phyloP scores from a whole-genome alignment of 2,329 filamentous ascomycete genomes.

The Purpureocillium lavendulum region DNA sequence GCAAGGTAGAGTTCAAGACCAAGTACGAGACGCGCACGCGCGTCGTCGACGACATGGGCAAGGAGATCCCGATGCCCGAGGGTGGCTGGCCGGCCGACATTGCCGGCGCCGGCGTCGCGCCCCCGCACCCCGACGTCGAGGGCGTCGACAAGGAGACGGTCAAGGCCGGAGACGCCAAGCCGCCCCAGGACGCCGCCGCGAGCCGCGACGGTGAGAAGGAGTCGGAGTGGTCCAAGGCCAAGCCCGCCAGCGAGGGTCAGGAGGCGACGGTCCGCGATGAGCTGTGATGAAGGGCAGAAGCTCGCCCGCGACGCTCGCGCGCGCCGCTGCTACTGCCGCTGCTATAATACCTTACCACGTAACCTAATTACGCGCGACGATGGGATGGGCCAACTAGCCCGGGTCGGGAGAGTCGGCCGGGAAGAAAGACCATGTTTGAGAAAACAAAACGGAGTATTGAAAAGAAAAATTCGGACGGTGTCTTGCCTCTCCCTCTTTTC shows the following conservation, averaged over 20 bases:
- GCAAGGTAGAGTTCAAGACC: slow-evolving; percentile 92
- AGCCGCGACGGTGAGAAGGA: slow-evolving; percentile 53
- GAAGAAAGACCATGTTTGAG: too few relatives aligned
- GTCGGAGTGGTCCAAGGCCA: slow-evolving; percentile 44
- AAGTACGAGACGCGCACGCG: slow-evolving; percentile 92
- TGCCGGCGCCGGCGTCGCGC: slow-evolving; percentile 35
- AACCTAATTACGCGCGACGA: too few relatives aligned
- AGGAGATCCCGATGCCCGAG: slow-evolving; percentile 53
- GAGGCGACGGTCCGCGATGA: slow-evolving; percentile 42
- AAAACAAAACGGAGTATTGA: too few relatives aligned
- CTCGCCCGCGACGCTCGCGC: not conserved
- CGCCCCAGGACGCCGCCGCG: slow-evolving; percentile 32
- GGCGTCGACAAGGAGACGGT: slow-evolving; percentile 52
- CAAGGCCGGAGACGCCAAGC: slow-evolving; percentile 28
- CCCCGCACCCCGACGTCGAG: slow-evolving; percentile 53
- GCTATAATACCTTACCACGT: too few relatives aligned
- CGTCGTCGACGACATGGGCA: slow-evolving; percentile 70
- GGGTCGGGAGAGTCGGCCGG: too few relatives aligned
- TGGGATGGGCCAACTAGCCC: too few relatives aligned
- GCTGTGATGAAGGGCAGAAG: slow-evolving; percentile 16
- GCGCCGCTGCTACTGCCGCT: not conserved
- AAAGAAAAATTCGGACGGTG: too few relatives aligned
- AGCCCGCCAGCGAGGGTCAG: slow-evolving; percentile 55
- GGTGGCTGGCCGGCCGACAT: slow-evolving; percentile 29
- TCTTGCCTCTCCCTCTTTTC: too few relatives aligned